phyloP scores from a whole-genome alignment of 2,329 filamentous ascomycete genomes.

The Arthrobotrys megalospora region DNA sequence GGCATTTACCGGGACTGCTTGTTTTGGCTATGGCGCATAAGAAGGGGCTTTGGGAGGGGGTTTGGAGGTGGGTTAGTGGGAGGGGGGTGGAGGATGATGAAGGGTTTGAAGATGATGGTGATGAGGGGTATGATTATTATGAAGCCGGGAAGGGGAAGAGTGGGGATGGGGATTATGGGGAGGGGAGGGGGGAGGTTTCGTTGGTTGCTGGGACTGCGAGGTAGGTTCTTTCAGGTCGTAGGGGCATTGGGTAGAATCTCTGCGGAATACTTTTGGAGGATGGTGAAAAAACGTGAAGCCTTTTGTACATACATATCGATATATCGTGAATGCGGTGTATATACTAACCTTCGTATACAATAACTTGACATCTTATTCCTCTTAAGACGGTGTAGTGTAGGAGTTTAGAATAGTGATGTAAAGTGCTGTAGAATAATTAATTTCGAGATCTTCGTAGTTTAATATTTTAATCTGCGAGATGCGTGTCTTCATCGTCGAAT shows the following conservation, averaged over 20 bases:
- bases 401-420: no score
- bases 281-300: background rate
- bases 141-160: conserved; percentile 12
- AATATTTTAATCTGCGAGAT: no score
- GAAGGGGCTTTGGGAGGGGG: conserved; percentile 88
- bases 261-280: background rate
- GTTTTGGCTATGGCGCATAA: conserved; percentile 93
- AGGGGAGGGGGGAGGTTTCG: conserved; percentile 43
- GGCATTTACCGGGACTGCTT: conserved; percentile 92
- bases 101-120: conserved; percentile 74
- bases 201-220: conserved; percentile 52
- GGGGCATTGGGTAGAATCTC: conserved; percentile 1
- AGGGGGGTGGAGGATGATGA: conserved; percentile 73
- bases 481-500: no score
- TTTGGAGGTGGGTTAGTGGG: conserved; percentile 80
- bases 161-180: conserved; percentile 47
- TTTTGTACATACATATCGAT: conserved; percentile 4
- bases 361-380: background rate
- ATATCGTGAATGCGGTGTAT: conserved; percentile 15
- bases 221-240: conserved; percentile 8
- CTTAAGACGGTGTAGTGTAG: no score
- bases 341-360: conserved; percentile 1
- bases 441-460: no score
- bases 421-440: no score
- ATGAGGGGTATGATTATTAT: conserved; percentile 68